phyloP scores from a whole-genome alignment of 148 eudicot species.

The Selenicereus undatus region DNA sequence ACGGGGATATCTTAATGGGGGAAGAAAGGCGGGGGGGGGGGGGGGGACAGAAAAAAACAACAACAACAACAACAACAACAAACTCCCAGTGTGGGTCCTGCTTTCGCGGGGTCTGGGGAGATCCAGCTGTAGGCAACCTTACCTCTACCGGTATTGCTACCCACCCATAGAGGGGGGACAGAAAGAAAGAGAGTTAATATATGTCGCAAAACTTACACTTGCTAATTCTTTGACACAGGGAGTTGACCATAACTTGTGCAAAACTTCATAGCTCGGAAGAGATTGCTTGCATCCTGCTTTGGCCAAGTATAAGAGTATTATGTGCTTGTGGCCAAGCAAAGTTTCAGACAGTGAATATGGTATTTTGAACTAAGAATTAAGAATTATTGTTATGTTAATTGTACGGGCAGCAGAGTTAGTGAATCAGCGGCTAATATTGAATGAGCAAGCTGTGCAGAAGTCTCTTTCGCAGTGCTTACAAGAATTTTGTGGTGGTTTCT shows the following conservation, averaged over 20 bases:
- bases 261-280: slow-evolving; percentile 9
- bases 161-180: no score
- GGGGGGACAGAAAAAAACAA: no score
- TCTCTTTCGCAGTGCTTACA: slow-evolving; percentile 19
- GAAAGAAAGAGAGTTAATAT: no score
- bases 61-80: no score
- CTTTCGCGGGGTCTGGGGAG: no score
- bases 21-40: no score
- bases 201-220: neutral
- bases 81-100: no score
- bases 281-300: slow-evolving; percentile 1
- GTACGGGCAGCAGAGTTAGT: neutral
- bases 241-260: neutral
- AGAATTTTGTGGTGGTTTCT: slow-evolving; percentile 22
- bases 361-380: neutral
- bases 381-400: neutral
- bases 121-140: no score
- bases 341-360: neutral
- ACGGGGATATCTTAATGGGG: no score
- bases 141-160: no score
- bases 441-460: slow-evolving; percentile 5
- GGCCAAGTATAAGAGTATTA: neutral
- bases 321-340: neutral
- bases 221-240: slow-evolving; percentile 14
- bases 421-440: neutral